phyloP scores from a whole-genome alignment of 768 basidiomycete species.

The Pleurotus tuoliensis region DNA sequence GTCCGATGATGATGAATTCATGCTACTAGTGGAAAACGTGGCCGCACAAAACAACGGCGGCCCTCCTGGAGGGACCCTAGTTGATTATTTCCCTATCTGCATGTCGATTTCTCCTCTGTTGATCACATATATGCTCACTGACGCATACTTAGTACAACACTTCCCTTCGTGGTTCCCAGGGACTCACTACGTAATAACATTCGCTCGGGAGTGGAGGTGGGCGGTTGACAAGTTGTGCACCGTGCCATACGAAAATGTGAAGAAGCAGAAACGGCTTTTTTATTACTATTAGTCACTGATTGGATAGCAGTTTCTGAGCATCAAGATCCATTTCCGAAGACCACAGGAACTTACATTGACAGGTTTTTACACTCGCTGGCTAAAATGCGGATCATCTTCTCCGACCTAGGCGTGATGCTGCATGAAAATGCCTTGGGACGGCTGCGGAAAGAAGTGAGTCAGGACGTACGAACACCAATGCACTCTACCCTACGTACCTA shows the following conservation, averaged over 20 bases:
- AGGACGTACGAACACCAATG: too few species aligned
- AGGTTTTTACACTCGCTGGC: too few species aligned
- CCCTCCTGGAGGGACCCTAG: slow-evolving; percentile 11
- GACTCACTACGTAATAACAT: slow-evolving; percentile 35
- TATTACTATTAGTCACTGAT: too few species aligned
- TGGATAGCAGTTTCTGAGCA: too few species aligned
- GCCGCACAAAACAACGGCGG: slow-evolving; percentile 6
- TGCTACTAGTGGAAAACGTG: slow-evolving; percentile 13
- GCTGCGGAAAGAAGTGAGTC: too few species aligned
- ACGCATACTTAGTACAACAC: slow-evolving; percentile 11
- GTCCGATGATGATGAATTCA: slow-evolving; percentile 17
- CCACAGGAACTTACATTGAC: too few species aligned
- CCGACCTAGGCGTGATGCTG: too few species aligned
- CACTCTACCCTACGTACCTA: slow-evolving; percentile 19
- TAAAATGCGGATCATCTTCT: too few species aligned
- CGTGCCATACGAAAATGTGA: slow-evolving; percentile 31
- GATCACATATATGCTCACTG: not conserved
- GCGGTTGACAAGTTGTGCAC: slow-evolving; percentile 29
- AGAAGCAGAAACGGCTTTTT: slow-evolving; percentile 9
- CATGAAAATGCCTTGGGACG: too few species aligned
- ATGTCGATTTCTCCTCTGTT: not conserved
- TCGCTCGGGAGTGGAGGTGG: slow-evolving; percentile 27
- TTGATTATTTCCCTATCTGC: slow-evolving; percentile 11
- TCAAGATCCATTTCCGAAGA: too few species aligned
- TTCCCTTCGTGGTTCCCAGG: slow-evolving; percentile 34